Evolutionary conservation across 805 yeast genomes (phyloP).

Genomic region (Saccharomycopsis microspora): DNA sequence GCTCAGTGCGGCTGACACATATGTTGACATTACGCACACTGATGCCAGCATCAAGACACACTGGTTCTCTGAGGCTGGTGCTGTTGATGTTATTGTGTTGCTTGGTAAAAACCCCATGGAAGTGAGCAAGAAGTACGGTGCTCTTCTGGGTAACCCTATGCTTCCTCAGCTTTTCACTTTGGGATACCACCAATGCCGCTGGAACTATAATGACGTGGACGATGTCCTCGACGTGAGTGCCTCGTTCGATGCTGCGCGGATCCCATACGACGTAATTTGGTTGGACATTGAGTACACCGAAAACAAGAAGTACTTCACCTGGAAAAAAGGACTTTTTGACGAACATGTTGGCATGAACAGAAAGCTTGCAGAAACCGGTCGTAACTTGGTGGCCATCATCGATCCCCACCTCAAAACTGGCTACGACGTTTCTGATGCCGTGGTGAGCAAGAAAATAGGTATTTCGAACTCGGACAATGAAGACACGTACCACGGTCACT

Average conservation of each 20-base stretch:
- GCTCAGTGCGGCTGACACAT: slow-evolving; percentile 90
- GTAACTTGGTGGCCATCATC: slow-evolving; percentile 73
- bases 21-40: slow-evolving; percentile 52
- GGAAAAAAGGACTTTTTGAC: slow-evolving; percentile 70
- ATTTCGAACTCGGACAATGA: slow-evolving; percentile 34
- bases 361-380: slow-evolving; percentile 55
- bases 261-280: slow-evolving; percentile 93
- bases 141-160: slow-evolving; percentile 58
- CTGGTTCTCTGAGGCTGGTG: slow-evolving; percentile 91
- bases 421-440: slow-evolving; percentile 49
- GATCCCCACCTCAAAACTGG: slow-evolving; percentile 84
- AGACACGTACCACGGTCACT: slow-evolving; percentile 63
- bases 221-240: slow-evolving; percentile 69
- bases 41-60: slow-evolving; percentile 36
- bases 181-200: slow-evolving; percentile 93
- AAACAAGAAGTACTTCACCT: slow-evolving; percentile 78
- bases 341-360: slow-evolving; percentile 59
- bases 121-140: slow-evolving; percentile 51
- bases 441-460: slow-evolving; percentile 32
- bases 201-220: slow-evolving; percentile 87
- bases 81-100: slow-evolving; percentile 62
- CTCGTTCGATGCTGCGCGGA: slow-evolving; percentile 57
- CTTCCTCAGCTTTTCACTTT: slow-evolving; percentile 71
- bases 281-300: slow-evolving; percentile 89
- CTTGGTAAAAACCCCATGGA: slow-evolving; percentile 47